Conservation (phyloP, 1,284 basidiomycete genomes). For the Tylopilus sp. region DNA sequence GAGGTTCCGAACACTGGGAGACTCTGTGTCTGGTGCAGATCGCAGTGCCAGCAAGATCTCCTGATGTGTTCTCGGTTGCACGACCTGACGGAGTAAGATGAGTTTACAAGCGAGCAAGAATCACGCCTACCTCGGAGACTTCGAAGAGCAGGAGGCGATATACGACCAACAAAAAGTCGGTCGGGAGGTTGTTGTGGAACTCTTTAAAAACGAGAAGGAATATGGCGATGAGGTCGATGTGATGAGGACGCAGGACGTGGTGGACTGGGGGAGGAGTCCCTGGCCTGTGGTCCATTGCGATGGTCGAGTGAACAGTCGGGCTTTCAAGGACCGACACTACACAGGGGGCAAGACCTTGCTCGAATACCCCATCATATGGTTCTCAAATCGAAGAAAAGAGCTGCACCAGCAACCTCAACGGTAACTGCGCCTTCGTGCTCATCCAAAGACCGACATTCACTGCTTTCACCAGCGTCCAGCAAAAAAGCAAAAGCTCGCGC, state of each 20-base stretch:
- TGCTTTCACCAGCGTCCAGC: slow-evolving; percentile 31
- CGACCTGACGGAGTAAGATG: slow-evolving; percentile 31
- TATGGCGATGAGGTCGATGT: slow-evolving; percentile 60
- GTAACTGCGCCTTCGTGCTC: slow-evolving; percentile 23
- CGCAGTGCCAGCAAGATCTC: slow-evolving; percentile 34
- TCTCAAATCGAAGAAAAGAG: slow-evolving; percentile 29
- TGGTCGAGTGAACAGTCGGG: neutral
- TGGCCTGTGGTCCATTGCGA: slow-evolving; percentile 27
- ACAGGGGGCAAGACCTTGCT: slow-evolving; percentile 21
- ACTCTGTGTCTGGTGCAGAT: slow-evolving; percentile 27
- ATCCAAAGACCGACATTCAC: slow-evolving; percentile 1
- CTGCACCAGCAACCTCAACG: slow-evolving; percentile 31
- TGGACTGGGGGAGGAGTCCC: slow-evolving; percentile 50
- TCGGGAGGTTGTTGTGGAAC: slow-evolving; percentile 46
- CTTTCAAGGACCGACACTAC: neutral
- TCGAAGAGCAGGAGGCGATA: slow-evolving; percentile 60
- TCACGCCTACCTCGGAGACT: slow-evolving; percentile 42
- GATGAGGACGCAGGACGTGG: slow-evolving; percentile 66
- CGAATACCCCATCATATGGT: slow-evolving; percentile 15
- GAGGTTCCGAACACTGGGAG: slow-evolving; percentile 30
- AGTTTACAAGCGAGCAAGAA: neutral
- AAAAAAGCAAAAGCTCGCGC: slow-evolving; percentile 46
- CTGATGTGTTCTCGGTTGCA: slow-evolving; percentile 38
- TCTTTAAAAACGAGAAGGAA: slow-evolving; percentile 58
- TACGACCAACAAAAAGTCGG: slow-evolving; percentile 57